Evolutionary conservation across 1,284 basidiomycete genomes (phyloP), one percentile per base, ranked within the genome.

Genomic region (Chalciporus sp.): DNA sequence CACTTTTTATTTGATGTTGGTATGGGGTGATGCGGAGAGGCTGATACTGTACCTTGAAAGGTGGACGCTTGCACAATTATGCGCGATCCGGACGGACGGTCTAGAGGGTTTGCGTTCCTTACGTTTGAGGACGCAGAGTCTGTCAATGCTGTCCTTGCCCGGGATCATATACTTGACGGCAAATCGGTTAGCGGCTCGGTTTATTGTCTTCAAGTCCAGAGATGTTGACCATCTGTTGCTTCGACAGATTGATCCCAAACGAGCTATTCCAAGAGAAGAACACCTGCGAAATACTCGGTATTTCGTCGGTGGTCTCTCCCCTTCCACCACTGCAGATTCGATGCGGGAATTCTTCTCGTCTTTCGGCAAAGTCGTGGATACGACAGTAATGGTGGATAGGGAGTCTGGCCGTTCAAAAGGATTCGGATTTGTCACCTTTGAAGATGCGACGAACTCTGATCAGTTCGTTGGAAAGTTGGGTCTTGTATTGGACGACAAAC

Each of bases 1-100:
- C 29, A 42, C 17, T 37, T 37, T 37, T 17, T 37, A 23, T 2
- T 23, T 17, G 23, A 16, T 43, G 41, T 41, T 20, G 39, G 43
- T 49, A 29, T 49, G 47, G 17, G 23, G 26, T 31, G 29, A 51
- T 40, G 12, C 14, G 14, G 53, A 10, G 47, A 44, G 61, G 40
- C 63, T 64, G 51, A 69, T 29, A 1, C 27, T 49, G 16, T 53
- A 28, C 53, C 23, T 53, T 28, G 44, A 51, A 79, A 82, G 77
- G 91, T 98, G 67, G 92, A 93, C 65, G 88, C 94, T 40, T 94
- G 90, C 67, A 95, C 92, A 9, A 95, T 98, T 71, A 97, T 98
- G 93, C 90, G 94, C 62, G 95, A 98, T 71, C 85, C 87, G 14
- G 84, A 87, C 29, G 94, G 94, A 41, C 86, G 92, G 19, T 98